Evolutionary conservation across 2,329 filamentous ascomycete genomes (phyloP), one percentile per base, ranked within the genome.

Genomic region (Tolypocladium sp.): DNA sequence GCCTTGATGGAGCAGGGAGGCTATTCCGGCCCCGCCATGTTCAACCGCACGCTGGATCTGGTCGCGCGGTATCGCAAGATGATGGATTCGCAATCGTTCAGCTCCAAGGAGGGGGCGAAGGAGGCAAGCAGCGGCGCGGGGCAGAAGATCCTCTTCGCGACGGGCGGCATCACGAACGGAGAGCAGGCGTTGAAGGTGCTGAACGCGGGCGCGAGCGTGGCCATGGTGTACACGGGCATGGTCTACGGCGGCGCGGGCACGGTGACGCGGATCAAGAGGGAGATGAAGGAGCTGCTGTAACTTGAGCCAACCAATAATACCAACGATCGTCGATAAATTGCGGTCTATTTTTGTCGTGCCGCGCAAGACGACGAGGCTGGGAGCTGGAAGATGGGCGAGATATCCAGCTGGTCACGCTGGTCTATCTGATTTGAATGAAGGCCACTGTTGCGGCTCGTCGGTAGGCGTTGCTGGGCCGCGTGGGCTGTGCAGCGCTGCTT

Each of bases 1-100:
- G 81, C 87, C 2, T 73, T 97, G 38, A 79, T 81, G 59, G 91
- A 97, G 74, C 86, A 87, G 25, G 92, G 94, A 35, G 93, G 94
- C 1, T 95, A 92, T 73, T 96, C 92, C 0, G 93, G 94, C 0
- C 94, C 94, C 0, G 89, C 89, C 70, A 86, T 96, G 80, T 96
- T 96, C 68, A 83, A 88, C 62, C 83, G 87, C 57, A 97, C 92
- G 0, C 76, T 93, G 30, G 81, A 83, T 8, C 79, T 99, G 10
- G 92, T 97, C 0, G 85, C 82, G 61, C 84, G 86, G 64, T 99
- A 97, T 74, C 83, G 92, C 59, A 79, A 80, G 66, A 77, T 87
- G 69, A 77, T 93, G 38, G 87, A 90, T 63, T 73, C 79, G 38
- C 72, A 76, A 58, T 66, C 71, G 3, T 67, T 67, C 42, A 63